phyloP scores from a whole-genome alignment of 306 rosid species.

The Pyrus communis region DNA sequence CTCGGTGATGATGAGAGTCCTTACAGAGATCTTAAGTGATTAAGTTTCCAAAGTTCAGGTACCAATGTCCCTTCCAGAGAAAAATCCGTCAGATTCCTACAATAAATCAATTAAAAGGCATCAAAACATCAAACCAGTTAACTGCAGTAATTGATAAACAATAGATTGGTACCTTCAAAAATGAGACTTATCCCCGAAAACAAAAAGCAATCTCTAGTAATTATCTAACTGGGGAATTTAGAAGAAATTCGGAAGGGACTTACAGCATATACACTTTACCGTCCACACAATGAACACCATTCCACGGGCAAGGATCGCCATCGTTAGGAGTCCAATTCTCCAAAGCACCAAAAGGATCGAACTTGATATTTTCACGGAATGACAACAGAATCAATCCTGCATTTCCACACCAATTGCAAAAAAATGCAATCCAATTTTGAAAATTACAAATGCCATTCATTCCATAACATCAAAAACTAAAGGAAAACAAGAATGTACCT shows the following conservation, averaged over 20 bases:
- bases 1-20: slow-evolving; percentile 10
- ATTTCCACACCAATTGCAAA: slow-evolving; percentile 20
- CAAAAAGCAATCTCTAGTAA: background rate
- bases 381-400: slow-evolving; percentile 59
- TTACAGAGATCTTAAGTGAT: slow-evolving; percentile 62
- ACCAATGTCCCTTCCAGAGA: slow-evolving; percentile 74
- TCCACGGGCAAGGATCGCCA: slow-evolving; percentile 65
- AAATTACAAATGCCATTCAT: background rate
- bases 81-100: slow-evolving; percentile 59
- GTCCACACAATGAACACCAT: slow-evolving; percentile 55
- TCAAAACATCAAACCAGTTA: background rate
- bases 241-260: slow-evolving; percentile 26
- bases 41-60: slow-evolving; percentile 75
- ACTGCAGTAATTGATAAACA: background rate
- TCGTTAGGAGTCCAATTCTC: slow-evolving; percentile 65
- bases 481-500: slow-evolving; percentile 33
- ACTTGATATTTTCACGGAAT: slow-evolving; percentile 45
- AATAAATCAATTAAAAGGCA: slow-evolving; percentile 17
- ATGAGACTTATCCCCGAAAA: background rate
- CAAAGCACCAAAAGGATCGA: slow-evolving; percentile 57
- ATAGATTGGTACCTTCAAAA: background rate
- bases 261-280: slow-evolving; percentile 66
- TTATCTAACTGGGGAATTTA: background rate
- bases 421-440: background rate
- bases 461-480: background rate